Percentiles rank a stretch among this genome's conserved stretches.
Conservation (phyloP, 2,329 filamentous ascomycete species). For the Scedosporium boydii region DNA sequence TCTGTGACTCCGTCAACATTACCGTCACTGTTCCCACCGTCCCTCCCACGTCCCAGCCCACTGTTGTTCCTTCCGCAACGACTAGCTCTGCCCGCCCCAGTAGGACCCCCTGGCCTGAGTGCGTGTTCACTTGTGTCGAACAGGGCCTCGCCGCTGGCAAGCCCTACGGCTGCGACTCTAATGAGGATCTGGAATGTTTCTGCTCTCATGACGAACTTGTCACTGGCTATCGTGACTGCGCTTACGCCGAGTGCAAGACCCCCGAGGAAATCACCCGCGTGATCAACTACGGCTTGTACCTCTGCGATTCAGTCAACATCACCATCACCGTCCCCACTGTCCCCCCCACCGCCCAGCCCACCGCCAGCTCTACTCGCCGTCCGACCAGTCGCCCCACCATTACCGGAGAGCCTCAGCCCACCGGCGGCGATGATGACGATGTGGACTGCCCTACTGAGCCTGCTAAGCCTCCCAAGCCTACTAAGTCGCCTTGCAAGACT, state of each 20-base stretch:
- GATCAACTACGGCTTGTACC: neutral
- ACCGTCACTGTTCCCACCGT: neutral
- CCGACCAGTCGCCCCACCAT: neutral
- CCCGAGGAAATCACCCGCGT: neutral
- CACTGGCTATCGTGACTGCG: neutral
- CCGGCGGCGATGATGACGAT: neutral
- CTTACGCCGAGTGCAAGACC: neutral
- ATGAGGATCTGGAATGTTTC: neutral
- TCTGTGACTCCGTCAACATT: slow-evolving; percentile 1
- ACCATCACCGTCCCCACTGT: neutral
- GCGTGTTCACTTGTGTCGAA: neutral
- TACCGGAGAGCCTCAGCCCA: neutral
- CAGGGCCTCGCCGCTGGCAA: neutral
- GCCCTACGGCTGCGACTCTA: neutral
- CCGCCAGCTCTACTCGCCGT: neutral
- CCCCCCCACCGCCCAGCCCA: neutral
- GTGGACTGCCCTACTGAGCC: neutral
- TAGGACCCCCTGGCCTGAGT: slow-evolving; percentile 1
- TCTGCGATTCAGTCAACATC: slow-evolving; percentile 2
- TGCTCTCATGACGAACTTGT: slow-evolving; percentile 4
- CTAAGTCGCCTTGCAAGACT: neutral
- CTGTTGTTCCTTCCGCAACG: neutral
- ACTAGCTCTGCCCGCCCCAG: neutral
- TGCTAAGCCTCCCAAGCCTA: neutral
- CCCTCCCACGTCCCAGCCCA: neutral